Base-by-base conservation (phyloP, 768 basidiomycete species). In the Boletales sp. region DNA sequence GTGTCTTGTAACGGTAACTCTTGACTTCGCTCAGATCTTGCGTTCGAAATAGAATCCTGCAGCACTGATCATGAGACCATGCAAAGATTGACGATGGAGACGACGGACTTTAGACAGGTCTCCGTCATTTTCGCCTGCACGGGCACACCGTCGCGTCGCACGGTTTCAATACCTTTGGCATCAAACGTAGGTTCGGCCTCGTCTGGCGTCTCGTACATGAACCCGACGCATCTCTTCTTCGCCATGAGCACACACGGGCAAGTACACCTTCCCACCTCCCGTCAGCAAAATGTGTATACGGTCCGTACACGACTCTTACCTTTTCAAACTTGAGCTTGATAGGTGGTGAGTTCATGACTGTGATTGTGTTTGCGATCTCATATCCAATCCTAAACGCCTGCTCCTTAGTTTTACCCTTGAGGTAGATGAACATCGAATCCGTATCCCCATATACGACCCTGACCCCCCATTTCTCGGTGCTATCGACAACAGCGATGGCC, bases 271-370 rank as follows among this genome's bases (percentile, higher is more conserved):
- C 9, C 4, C 42, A 38, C 21, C 21, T 31, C 2, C 27, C 27
- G 29, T n/a, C 29, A 19, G 36, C 21, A 21, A 21, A 21, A 21
- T 21, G 34, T 49, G 10, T 31, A 19, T 17, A 8, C 4, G 29
- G 12, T 1, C 4, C 12, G 15, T 31, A 27, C 2, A 13, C 12
- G 15, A 41, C 15, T 13, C 13, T 36, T 42, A 87, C 94, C 83
- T 99, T 99, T 67, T 99, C 97, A 57, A 99, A 98, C 69, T 97
- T 98, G 50, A 99, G 79, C 69, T 95, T 97, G 58, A 99, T 73
- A 0, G 95, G 97, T 5, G 83, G 76, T 0, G 95, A 97, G 59
- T 97, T 97, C 67, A 82, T 70, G 2, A 81, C 75, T 3, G 97
- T 98, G 51, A 99, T 80, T 0, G 79, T 77, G 40, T 94, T 86